A percentile compares a stretch with the other conserved stretches of the same genome.
phyloP scores from a whole-genome alignment of 2,329 filamentous ascomycete genomes.

The Epichloe baconii region DNA sequence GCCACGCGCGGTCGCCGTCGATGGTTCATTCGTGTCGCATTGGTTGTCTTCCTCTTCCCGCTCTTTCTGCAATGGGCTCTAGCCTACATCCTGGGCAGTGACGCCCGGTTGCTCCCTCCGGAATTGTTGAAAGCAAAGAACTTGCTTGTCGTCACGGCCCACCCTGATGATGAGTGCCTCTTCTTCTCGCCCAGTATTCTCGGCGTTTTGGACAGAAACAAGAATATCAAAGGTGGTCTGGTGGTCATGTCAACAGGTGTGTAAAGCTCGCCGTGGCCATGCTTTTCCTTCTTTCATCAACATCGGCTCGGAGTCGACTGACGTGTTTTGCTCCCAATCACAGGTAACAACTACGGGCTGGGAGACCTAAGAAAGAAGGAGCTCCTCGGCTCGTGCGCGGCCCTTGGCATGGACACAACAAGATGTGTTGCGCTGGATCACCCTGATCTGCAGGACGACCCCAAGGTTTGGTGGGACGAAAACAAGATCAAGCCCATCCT shows the following conservation, averaged over 20 bases:
- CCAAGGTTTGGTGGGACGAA: conserved; percentile 25
- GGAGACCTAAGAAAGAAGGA: conserved; percentile 16
- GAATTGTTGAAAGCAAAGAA: conserved; percentile 21
- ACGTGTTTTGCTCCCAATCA: neutral
- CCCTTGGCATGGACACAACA: conserved; percentile 15
- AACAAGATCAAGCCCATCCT: conserved; percentile 19
- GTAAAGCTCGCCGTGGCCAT: neutral
- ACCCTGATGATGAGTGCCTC: conserved; percentile 26
- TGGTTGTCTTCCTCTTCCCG: conserved; percentile 11
- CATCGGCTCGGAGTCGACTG: neutral
- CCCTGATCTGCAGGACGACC: conserved; percentile 24
- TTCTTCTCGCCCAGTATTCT: conserved; percentile 20
- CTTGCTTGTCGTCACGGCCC: conserved; percentile 25
- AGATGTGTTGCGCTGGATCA: conserved; percentile 21
- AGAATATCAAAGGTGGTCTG: conserved; percentile 12
- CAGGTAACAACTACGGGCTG: conserved; percentile 19
- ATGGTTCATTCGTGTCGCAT: conserved; percentile 7
- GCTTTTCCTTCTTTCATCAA: neutral
- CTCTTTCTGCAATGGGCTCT: conserved; percentile 22
- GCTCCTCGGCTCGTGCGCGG: conserved; percentile 17
- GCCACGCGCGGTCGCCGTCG: conserved; percentile 11
- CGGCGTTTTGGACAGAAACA: conserved; percentile 18
- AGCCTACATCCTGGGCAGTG: conserved; percentile 22
- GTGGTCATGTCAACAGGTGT: conserved; percentile 20
- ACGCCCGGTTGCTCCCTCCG: conserved; percentile 22